Percentiles rank a stretch among this genome's conserved stretches.
Evolutionary conservation across 176 grass and related monocot genomes (phyloP).

Genomic region (Elaeis guineensis): DNA sequence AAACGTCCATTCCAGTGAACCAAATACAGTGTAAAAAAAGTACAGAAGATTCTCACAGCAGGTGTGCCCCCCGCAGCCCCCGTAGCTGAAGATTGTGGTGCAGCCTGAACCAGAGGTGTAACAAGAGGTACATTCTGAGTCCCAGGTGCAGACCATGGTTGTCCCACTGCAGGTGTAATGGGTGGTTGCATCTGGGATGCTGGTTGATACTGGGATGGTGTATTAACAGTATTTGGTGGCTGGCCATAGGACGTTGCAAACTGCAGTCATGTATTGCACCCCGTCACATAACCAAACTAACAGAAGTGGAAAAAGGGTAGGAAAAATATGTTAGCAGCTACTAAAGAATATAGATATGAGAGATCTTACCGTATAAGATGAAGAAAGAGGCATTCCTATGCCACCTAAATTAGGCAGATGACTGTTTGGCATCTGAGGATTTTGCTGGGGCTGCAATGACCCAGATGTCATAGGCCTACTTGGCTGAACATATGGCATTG

Average conservation of each 20-base stretch:
- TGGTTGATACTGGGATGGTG: conserved; percentile 52
- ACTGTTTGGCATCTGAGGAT: conserved; percentile 26
- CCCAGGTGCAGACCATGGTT: conserved; percentile 49
- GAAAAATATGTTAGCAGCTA: no score
- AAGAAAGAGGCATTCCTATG: conserved; percentile 36
- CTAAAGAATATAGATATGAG: no score
- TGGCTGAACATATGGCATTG: conserved; percentile 46
- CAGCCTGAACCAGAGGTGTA: conserved; percentile 37
- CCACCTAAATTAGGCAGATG: conserved; percentile 46
- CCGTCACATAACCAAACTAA: conserved; percentile 7
- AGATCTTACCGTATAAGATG: conserved; percentile 50
- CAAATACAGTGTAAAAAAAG: background rate
- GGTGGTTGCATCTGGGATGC: conserved; percentile 19
- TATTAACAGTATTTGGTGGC: conserved; percentile 18
- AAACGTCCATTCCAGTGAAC: no score
- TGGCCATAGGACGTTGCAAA: conserved; percentile 24
- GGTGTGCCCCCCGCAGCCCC: conserved; percentile 25
- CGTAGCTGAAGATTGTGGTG: conserved; percentile 37
- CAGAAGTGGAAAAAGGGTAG: background rate
- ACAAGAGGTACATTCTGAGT: conserved; percentile 37
- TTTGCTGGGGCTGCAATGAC: conserved; percentile 27
- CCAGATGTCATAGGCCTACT: conserved; percentile 53
- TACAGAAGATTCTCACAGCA: conserved; percentile 28
- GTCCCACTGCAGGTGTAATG: conserved; percentile 39
- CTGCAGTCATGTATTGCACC: conserved; percentile 1